A percentile compares a stretch with the other conserved stretches of the same genome.
phyloP scores from a whole-genome alignment of 2,329 filamentous ascomycete species.

The Aspergillus calidoustus region DNA sequence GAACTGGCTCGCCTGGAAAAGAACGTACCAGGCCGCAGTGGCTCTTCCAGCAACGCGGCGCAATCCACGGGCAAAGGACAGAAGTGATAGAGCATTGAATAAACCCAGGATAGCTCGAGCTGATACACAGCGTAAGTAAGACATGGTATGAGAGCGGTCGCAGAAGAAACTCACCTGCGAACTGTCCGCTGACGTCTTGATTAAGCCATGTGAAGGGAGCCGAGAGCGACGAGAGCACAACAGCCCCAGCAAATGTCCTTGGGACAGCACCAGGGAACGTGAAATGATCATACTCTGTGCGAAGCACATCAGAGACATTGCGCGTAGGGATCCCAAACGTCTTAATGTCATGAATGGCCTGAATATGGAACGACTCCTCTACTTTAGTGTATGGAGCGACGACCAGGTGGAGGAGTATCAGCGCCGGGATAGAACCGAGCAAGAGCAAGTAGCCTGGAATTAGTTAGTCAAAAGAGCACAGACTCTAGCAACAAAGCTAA shows the following conservation, averaged over 20 bases:
- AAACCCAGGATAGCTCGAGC: constrained; percentile 79
- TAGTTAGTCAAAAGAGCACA: background rate
- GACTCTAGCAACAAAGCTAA: background rate
- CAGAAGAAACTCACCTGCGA: constrained; percentile 52
- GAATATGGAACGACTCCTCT: constrained; percentile 97
- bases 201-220: constrained; percentile 67
- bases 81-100: constrained; percentile 71
- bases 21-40: constrained; percentile 76
- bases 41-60: constrained; percentile 68
- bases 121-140: constrained; percentile 30
- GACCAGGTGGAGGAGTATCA: constrained; percentile 71
- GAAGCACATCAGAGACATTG: constrained; percentile 60
- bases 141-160: background rate
- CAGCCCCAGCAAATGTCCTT: constrained; percentile 82
- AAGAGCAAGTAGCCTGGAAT: constrained; percentile 29
- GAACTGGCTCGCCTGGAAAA: constrained; percentile 83
- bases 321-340: constrained; percentile 73
- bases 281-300: constrained; percentile 80
- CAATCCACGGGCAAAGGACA: constrained; percentile 68
- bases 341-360: constrained; percentile 89
- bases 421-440: constrained; percentile 61
- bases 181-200: constrained; percentile 61
- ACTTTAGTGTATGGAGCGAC: constrained; percentile 92
- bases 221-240: constrained; percentile 73
- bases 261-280: constrained; percentile 90